Evolutionary conservation across 257 asterid species (phyloP).

Genomic region (Solanum etuberosum): DNA sequence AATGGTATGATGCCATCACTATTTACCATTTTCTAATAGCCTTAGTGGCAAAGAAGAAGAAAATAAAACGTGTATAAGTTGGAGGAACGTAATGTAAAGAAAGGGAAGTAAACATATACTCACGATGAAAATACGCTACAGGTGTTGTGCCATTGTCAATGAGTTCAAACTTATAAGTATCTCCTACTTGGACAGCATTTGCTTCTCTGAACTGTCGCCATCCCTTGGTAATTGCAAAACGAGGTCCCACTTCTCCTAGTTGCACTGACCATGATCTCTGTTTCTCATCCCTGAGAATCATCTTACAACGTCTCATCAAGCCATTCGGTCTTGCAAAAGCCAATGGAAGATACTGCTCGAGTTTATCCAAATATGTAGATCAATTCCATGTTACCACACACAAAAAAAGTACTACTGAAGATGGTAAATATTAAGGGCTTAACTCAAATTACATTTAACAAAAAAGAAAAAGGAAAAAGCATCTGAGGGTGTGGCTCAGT

Average conservation of each 20-base stretch:
- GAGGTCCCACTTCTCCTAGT: background rate
- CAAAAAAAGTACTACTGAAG: background rate
- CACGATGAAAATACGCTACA: background rate
- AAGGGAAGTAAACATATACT: background rate
- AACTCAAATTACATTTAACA: background rate
- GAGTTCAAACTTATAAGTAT: background rate
- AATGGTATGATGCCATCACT: background rate
- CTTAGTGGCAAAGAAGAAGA: background rate
- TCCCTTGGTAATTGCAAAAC: background rate
- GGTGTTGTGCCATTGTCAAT: background rate
- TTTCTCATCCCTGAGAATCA: background rate
- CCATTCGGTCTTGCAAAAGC: constrained; percentile 1
- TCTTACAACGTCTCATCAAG: background rate
- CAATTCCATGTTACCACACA: background rate
- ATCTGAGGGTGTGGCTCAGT: background rate
- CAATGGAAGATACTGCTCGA: background rate
- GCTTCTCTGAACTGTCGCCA: background rate
- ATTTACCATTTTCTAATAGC: background rate
- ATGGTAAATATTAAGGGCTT: background rate
- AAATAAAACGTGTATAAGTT: background rate
- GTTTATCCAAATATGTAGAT: background rate
- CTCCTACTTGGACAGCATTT: background rate
- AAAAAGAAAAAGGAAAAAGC: background rate
- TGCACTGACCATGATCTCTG: constrained; percentile 3
- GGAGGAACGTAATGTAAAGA: background rate